Percentiles rank a stretch among this genome's conserved stretches.
Evolutionary conservation across 345 rosid genomes (phyloP).

Genomic region (Rhizophora apiculata): DNA sequence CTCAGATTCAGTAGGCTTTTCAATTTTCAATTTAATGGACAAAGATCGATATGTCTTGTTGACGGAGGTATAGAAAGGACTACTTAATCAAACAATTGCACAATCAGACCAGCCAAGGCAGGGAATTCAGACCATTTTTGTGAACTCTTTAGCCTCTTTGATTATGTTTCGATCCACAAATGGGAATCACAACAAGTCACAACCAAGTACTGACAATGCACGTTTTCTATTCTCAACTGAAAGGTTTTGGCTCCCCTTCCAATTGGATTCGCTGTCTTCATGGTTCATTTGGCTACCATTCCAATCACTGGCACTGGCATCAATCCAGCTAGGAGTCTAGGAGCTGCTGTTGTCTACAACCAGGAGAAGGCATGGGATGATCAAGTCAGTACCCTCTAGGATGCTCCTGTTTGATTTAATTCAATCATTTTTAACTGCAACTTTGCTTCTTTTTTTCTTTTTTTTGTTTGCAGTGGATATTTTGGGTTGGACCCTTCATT

Average conservation of each 20-base stretch:
- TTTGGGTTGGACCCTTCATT: constrained; percentile 84
- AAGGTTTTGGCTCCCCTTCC: constrained; percentile 87
- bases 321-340: constrained; percentile 85
- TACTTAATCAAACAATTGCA: no score
- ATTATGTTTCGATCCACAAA: no score
- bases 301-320: constrained; percentile 90
- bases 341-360: constrained; percentile 75
- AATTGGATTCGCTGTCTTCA: constrained; percentile 87
- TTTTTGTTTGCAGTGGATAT: constrained; percentile 57
- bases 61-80: no score
- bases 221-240: neutral
- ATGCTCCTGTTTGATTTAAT: neutral
- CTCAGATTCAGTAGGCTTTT: no score
- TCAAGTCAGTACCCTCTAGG: constrained; percentile 37
- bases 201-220: no score
- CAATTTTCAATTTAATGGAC: no score
- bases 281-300: constrained; percentile 89
- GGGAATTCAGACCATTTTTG: no score
- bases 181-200: no score
- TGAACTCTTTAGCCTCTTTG: no score
- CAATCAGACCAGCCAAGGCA: no score
- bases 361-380: constrained; percentile 61
- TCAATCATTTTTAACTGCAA: neutral
- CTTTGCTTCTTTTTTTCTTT: neutral
- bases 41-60: no score